Base-by-base conservation (phyloP, 2,329 filamentous ascomycete species). In the Diaporthe eres region DNA sequence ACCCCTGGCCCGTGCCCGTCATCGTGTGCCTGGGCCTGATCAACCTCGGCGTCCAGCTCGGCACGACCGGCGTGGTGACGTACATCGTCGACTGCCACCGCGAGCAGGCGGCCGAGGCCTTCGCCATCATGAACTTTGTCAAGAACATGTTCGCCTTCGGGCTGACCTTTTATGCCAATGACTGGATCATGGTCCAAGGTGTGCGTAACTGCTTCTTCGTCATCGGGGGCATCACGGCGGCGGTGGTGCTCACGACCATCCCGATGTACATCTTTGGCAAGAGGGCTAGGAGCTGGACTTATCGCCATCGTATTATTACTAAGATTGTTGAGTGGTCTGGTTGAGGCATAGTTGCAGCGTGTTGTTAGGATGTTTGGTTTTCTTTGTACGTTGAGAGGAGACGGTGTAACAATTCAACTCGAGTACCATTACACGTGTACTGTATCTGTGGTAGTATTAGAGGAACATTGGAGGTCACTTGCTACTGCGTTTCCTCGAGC, bases 61-160 rank as follows among this genome's bases (percentile, higher is more conserved):
- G 83, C 15, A 83, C 82, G 4, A 84, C 84, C 0, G 81, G 82
- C 8, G 81, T 85, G 1, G 81, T 85, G 4, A 83, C 83, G 0
- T 85, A 85, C 63, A 80, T 85, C 4, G 81, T 82, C 51, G 84
- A 85, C 79, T 84, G 84, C 74, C 84, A 85, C 78, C 81, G 82
- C 22, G 79, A 82, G 53, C 82, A 83, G 67, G 83, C 83, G 1
- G 82, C 82, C 19, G 83, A 85, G 75, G 83, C 83, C 0, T 83
- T 85, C 63, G 82, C 84, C 0, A 79, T 80, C 25, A 84, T 85
- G 82, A 85, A 84, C 75, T 85, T 84, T 68, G 75, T 83, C 58
- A 85, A 85, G 79, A 85, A 84, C 72, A 72, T 85, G 63, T 84
- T 85, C 68, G 81, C 83, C 1, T 85, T 85, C 60, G 81, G 83